Conservation (phyloP, 257 asterid genomes). For the Fraxinus anomala region DNA sequence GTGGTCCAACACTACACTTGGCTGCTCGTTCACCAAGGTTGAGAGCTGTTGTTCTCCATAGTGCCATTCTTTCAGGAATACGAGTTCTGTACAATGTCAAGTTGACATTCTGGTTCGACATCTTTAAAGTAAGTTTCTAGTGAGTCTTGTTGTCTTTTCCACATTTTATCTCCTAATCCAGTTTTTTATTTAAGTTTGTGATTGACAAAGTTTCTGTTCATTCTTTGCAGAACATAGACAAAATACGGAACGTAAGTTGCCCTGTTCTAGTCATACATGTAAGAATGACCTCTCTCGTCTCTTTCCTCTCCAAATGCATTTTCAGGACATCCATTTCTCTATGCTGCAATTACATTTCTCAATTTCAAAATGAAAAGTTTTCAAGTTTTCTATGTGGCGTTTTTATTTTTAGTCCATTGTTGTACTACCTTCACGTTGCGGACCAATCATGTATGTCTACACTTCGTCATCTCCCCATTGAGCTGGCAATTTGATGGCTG, state of each 20-base stretch:
- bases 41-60: slow-evolving; percentile 92
- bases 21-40: slow-evolving; percentile 78
- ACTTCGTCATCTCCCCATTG: too few species aligned
- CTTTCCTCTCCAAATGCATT: slow-evolving; percentile 1
- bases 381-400: too few species aligned
- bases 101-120: slow-evolving; percentile 98
- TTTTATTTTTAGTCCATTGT: too few species aligned
- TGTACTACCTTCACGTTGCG: too few species aligned
- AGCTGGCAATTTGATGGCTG: too few species aligned
- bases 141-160: neutral
- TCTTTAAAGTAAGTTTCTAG: slow-evolving; percentile 70
- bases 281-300: slow-evolving; percentile 40
- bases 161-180: neutral
- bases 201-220: slow-evolving; percentile 22
- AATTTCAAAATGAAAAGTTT: too few species aligned
- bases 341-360: too few species aligned
- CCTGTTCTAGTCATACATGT: slow-evolving; percentile 96
- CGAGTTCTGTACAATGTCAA: slow-evolving; percentile 90
- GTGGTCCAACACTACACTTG: slow-evolving; percentile 94
- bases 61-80: slow-evolving; percentile 99
- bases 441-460: too few species aligned
- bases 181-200: slow-evolving; percentile 17
- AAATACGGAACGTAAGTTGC: slow-evolving; percentile 83
- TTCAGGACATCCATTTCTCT: neutral
- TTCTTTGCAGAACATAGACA: slow-evolving; percentile 87